Percentiles rank a stretch among this genome's conserved stretches.
Conservation (phyloP, 352 stramenopile genomes). For the Blastocystis sp. region DNA sequence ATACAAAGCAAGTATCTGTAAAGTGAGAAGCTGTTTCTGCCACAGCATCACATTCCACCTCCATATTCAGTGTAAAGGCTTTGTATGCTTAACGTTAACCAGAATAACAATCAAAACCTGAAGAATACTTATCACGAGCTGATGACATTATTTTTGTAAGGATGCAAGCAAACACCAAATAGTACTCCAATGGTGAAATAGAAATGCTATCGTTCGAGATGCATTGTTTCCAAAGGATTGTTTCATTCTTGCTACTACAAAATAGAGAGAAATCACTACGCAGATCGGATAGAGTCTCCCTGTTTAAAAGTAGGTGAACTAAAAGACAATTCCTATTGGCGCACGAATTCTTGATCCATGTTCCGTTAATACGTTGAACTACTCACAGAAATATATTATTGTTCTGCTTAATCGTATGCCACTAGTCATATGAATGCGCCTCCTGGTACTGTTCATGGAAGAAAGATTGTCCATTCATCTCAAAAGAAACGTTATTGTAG, state of each 20-base stretch:
- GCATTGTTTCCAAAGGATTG: too few species aligned
- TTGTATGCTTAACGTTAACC: background rate
- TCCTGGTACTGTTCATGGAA: background rate
- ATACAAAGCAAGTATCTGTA: conserved; percentile 21
- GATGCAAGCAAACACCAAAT: too few species aligned
- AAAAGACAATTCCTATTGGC: background rate
- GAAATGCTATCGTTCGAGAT: too few species aligned
- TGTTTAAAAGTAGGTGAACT: too few species aligned
- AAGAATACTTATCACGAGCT: background rate
- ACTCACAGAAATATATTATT: background rate
- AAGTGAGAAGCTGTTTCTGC: background rate
- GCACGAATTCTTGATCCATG: background rate
- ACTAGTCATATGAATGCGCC: background rate
- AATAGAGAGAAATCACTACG: too few species aligned
- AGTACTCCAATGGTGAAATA: too few species aligned
- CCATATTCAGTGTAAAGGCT: background rate
- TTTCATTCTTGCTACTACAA: too few species aligned
- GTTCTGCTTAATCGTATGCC: background rate
- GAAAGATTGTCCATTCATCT: background rate
- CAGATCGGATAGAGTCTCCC: too few species aligned
- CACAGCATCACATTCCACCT: background rate
- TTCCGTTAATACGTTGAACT: background rate
- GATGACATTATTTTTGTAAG: background rate
- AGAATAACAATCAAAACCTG: background rate
- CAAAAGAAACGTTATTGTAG: background rate